Evolutionary conservation across 2,329 filamentous ascomycete species (phyloP).

Genomic region (Cordyceps sp.): DNA sequence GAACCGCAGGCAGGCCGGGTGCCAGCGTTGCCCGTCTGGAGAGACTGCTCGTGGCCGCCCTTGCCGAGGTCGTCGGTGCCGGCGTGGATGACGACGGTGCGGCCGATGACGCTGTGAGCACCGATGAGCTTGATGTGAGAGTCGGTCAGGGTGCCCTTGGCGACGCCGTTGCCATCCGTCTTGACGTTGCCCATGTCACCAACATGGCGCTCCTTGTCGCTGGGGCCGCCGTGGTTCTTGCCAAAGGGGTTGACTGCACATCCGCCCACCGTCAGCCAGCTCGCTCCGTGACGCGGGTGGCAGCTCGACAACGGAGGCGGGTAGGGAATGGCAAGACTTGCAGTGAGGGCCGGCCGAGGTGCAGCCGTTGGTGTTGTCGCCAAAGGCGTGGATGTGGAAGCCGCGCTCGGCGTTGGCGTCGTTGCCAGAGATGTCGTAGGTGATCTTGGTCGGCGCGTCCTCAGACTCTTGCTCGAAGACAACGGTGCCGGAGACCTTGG

Average conservation of each 20-base stretch:
- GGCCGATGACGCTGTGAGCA: constrained; percentile 84
- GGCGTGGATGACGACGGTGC: constrained; percentile 85
- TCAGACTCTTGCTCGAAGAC: constrained; percentile 87
- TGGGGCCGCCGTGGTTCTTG: constrained; percentile 83
- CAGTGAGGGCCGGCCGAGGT: constrained; percentile 96
- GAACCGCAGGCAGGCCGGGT: constrained; percentile 83
- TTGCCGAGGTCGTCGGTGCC: constrained; percentile 95
- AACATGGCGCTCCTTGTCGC: constrained; percentile 76
- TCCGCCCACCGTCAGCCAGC: constrained; percentile 4
- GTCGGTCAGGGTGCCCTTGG: constrained; percentile 66
- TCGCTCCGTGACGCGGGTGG: no score
- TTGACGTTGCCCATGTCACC: constrained; percentile 96
- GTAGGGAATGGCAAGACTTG: constrained; percentile 30
- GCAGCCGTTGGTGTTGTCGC: constrained; percentile 99
- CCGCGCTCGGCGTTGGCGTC: constrained; percentile 92
- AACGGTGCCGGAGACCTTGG: constrained; percentile 84
- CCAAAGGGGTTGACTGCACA: constrained; percentile 75
- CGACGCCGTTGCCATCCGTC: constrained; percentile 84
- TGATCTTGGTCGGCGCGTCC: constrained; percentile 65
- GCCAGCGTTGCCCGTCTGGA: constrained; percentile 97
- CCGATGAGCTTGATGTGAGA: constrained; percentile 89
- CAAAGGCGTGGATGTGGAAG: constrained; percentile 97
- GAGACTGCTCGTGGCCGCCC: constrained; percentile 82
- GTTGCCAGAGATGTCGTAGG: constrained; percentile 84
- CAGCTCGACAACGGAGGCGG: no score